These are phyloP conservation scores for Huntiella moniliformis DNA, from an alignment of 2,329 filamentous ascomycete genomes.

Conservation along the genomic window DNA sequence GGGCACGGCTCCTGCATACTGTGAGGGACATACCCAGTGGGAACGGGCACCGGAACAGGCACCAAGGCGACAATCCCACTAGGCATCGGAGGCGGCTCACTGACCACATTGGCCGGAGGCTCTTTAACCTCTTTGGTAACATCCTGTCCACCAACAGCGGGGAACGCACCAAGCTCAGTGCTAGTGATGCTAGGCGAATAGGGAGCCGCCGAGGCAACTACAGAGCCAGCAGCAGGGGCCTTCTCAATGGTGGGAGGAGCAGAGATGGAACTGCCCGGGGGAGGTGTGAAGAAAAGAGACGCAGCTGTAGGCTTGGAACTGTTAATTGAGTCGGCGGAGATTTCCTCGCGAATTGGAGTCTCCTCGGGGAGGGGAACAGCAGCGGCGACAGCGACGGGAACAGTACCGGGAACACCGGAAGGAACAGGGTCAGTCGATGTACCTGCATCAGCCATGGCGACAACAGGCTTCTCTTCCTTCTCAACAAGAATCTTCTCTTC, in stretches of 20 bases:
- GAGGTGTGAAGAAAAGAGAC: no score
- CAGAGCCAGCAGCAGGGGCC: background rate
- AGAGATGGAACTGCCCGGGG: background rate
- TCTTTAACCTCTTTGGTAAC: no score
- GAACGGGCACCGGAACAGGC: background rate
- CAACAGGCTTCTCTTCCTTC: no score
- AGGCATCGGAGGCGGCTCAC: no score
- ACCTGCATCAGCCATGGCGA: no score
- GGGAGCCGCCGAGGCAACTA: background rate
- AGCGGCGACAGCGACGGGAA: background rate
- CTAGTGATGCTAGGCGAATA: conserved; percentile 2
- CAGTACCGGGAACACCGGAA: background rate
- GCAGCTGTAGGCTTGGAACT: background rate
- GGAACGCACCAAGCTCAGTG: conserved; percentile 2
- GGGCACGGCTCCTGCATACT: background rate
- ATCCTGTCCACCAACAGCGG: background rate
- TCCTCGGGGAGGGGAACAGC: background rate
- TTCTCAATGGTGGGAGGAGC: background rate
- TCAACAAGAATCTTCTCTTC: background rate
- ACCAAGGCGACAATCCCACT: background rate
- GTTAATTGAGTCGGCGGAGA: background rate
- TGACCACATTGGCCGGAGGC: no score
- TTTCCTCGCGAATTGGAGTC: background rate
- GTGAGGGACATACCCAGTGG: background rate
- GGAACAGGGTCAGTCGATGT: no score